Percentiles rank a stretch among this genome's conserved stretches.
phyloP scores from a whole-genome alignment of 306 rosid genomes.

The Begonia loranthoides region DNA sequence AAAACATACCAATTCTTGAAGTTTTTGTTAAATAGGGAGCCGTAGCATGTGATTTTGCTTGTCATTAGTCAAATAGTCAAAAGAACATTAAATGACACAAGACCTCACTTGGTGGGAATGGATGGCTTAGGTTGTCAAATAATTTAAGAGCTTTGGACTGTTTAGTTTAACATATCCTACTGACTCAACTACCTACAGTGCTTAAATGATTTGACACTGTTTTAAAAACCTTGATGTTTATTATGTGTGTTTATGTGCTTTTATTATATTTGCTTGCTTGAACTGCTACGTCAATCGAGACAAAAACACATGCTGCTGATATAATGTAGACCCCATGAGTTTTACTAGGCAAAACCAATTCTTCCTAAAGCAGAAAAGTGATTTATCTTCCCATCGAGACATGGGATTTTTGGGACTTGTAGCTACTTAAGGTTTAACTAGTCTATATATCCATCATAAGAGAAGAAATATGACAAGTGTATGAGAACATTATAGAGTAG shows the following conservation, averaged over 20 bases:
- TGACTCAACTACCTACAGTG: not conserved
- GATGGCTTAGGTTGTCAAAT: not conserved
- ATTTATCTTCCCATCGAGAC: too few species aligned
- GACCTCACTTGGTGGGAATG: not conserved
- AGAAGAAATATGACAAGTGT: not conserved
- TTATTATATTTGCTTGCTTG: not conserved
- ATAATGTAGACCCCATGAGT: conserved; percentile 7
- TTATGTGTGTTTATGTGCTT: too few species aligned
- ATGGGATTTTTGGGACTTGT: too few species aligned
- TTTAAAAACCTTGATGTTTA: too few species aligned
- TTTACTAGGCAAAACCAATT: not conserved
- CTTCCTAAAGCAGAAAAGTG: too few species aligned
- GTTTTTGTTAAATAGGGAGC: not conserved
- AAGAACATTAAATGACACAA: not conserved
- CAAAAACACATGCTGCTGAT: conserved; percentile 21
- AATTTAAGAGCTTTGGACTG: not conserved
- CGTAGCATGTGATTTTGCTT: not conserved
- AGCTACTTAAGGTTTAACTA: not conserved
- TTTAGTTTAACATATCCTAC: not conserved
- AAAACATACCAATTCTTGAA: not conserved
- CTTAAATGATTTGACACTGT: too few species aligned
- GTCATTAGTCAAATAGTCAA: not conserved
- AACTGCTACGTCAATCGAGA: conserved; percentile 14
- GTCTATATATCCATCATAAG: not conserved
- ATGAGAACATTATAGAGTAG: not conserved